Base-by-base conservation (phyloP, 2,329 filamentous ascomycete genomes). In the Aphanoascus verrucosus region DNA sequence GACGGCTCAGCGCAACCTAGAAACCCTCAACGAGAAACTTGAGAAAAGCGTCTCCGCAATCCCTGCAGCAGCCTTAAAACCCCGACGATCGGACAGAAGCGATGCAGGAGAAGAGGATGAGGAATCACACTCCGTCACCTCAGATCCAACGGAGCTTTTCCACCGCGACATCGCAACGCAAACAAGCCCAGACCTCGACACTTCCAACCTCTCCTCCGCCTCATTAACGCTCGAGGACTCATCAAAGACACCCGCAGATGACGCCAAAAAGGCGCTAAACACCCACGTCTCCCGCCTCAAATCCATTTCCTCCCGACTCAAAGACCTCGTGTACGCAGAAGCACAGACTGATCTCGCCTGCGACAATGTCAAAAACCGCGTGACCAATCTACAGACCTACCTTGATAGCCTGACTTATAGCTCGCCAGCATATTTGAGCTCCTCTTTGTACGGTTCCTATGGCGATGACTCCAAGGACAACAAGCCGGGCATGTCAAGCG, bases 131-230 rank as follows among this genome's bases (percentile, higher is more conserved):
- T 77, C 74, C 42, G 60, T 72, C 14, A 71, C 70, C 52, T 80
- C 77, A 11, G 81, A 83, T 59, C 79, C 80, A 2, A 81, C 80
- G 1, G 80, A 82, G 63, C 76, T 83, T 40, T 84, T 79, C 64
- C 79, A 82, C 63, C 74, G 80, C 32, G 80, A 83, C 60, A 76
- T 79, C 55, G 81, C 78, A 49, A 82, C 79, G 0, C 81, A 84
- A 61, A 84, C 81, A 2, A 77, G 77, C 2, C 62, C 64, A 0
- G 67, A 72, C 1, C 73, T 73, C 8, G 69, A 68, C 8, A 66
- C 65, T 28, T 56, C 60, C 19, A 55, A 58, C 12, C 65, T 66
- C 1, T 56, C 64, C 8, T 53, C 63, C 0, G 58, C 63, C 6
- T 57, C 61, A 3, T 7, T 28, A 5, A 50, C 61, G 5, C 38